Conservation (phyloP, 345 rosid species). For the Zanthoxylum bungeanum region DNA sequence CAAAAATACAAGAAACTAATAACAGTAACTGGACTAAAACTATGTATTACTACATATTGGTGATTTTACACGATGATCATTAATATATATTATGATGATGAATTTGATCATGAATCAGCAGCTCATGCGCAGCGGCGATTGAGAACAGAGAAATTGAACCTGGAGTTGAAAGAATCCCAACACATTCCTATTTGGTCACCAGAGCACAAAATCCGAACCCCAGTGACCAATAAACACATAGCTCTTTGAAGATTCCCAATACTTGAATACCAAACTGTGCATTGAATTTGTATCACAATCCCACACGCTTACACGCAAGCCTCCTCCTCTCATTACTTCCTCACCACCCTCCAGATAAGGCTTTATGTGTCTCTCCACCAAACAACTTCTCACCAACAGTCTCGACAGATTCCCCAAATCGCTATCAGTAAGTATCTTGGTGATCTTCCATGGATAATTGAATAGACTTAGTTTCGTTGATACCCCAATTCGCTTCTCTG, state of each 20-base stretch:
- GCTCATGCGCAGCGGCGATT: too few relatives aligned
- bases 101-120: too few relatives aligned
- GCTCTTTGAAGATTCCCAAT: neutral
- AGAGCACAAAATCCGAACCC: neutral
- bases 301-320: neutral
- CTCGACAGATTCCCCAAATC: neutral
- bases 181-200: conserved; percentile 7
- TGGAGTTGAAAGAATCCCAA: neutral
- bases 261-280: conserved; percentile 2
- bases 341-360: neutral
- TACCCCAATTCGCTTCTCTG: neutral
- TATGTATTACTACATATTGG: too few relatives aligned
- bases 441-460: neutral
- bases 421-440: neutral
- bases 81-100: too few relatives aligned
- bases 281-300: neutral
- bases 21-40: too few relatives aligned
- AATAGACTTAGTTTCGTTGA: neutral
- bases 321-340: neutral
- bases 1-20: too few relatives aligned
- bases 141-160: too few relatives aligned
- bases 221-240: neutral
- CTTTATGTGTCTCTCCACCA: neutral
- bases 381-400: neutral
- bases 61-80: too few relatives aligned